Evolutionary conservation across 2,329 filamentous ascomycete species (phyloP), one percentile per base, ranked within the genome.

Genomic region (Coniochaeta sp.): DNA sequence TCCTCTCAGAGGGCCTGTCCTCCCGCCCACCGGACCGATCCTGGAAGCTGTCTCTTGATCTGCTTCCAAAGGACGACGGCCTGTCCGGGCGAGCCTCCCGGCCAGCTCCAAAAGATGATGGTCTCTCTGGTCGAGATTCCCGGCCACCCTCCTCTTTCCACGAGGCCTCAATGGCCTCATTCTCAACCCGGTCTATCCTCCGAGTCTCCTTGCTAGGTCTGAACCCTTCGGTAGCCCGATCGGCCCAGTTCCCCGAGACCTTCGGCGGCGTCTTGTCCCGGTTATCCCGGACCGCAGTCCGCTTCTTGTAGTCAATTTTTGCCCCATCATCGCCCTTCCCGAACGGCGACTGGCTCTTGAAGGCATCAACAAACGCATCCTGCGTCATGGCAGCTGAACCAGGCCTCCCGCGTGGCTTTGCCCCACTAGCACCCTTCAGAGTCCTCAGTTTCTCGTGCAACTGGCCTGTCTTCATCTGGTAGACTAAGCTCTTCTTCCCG

Each of bases 401-500:
- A 7, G 27, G 12, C 27, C 27, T 22, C 16, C 16, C 22, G 10
- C 2, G 20, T n/a, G 38, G n/a, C 13, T 13, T 8, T 24, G 38
- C 7, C 22, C n/a, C 38, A 6, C n/a, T n/a, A n/a, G 5, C 26
- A 4, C 18, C 26, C n/a, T 50, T 35, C 7, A 50, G 13, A 30
- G 51, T 53, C 46, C 63, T 62, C 20, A 67, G 10, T 22, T 67
- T 60, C 3, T 70, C 64, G 46, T 66, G 63, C 27, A 76, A 56
- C 18, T 61, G 54, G 2, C 75, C 78, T 50, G 72, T 68, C 58
- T 78, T 79, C 53, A 78, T 61, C 58, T 76, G 68, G 51, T 79
- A 81, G 2, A 83, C 79, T 14, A 81, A 55, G 56, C 80, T 83
- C 45, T 66, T 72, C 65, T 79, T 79, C 16, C 79, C 81, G 59